phyloP scores from a whole-genome alignment of 108 stramenopile genomes.

The Parmales sp. region DNA sequence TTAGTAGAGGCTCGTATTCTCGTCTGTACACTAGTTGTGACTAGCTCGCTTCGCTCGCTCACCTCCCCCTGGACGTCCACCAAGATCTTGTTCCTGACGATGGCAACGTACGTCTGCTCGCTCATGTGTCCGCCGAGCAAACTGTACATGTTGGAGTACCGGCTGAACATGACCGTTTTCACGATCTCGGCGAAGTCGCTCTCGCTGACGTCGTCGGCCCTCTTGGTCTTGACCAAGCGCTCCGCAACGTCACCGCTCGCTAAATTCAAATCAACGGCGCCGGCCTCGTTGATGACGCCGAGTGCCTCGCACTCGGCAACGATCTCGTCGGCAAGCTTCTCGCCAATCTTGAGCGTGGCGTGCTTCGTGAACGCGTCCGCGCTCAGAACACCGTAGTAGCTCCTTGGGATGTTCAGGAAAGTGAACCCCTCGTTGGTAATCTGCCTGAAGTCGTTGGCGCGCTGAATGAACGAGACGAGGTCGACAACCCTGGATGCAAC shows the following conservation, averaged over 20 bases:
- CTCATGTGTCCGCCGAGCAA: constrained; percentile 58
- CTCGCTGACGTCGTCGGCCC: constrained; percentile 13
- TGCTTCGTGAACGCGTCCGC: constrained; percentile 24
- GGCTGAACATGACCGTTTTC: constrained; percentile 44
- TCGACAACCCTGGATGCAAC: constrained; percentile 68
- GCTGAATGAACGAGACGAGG: constrained; percentile 61
- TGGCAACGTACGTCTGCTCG: constrained; percentile 56
- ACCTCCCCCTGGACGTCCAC: constrained; percentile 77
- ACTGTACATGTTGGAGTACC: constrained; percentile 62
- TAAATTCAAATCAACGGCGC: constrained; percentile 51
- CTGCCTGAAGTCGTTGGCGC: constrained; percentile 57
- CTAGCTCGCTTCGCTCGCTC: too few relatives aligned
- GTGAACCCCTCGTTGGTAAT: constrained; percentile 69
- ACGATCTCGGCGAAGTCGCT: constrained; percentile 38
- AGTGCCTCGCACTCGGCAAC: constrained; percentile 31
- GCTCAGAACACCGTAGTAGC: constrained; percentile 69
- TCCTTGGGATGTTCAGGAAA: constrained; percentile 67
- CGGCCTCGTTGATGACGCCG: constrained; percentile 32
- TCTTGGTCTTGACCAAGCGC: constrained; percentile 24
- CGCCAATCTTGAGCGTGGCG: not conserved
- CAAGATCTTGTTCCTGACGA: constrained; percentile 70
- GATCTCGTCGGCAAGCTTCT: constrained; percentile 12
- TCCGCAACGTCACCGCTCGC: constrained; percentile 18
- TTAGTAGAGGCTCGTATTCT: too few relatives aligned
- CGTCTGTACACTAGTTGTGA: too few relatives aligned